Base-by-base conservation (phyloP, 495 filamentous ascomycete genomes). In the Hypoxylon lenormandii region DNA sequence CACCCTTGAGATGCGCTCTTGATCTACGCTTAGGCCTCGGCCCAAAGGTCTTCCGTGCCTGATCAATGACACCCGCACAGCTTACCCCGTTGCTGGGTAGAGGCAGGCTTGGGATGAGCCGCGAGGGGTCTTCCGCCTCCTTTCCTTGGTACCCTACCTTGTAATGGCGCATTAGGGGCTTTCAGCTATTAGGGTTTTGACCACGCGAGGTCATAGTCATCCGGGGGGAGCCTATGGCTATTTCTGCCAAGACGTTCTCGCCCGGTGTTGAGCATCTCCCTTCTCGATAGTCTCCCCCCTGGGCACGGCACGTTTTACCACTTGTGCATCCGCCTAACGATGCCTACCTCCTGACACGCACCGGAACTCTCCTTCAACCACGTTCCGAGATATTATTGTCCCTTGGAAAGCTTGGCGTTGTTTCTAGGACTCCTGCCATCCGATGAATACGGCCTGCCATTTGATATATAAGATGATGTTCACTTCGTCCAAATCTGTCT, bases 261-360 rank as follows among this genome's bases (percentile, higher is more conserved):
- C 58, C 64, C 40, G 71, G 58, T 55, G 67, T 70, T 66, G 61
- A 74, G 45, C 52, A 47, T 64, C 36, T 38, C 66, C 59, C 19
- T 72, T 63, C 58, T 43, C 28, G 33, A 52, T 59, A 69, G 43
- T 26, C 53, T 58, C 69, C 66, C 61, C 69, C 66, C 54, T 66
- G 48, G 63, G 50, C 59, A 62, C 60, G 73, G 70, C 33, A 57
- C 74, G 80, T 82, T 82, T 83, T 79, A 82, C 66, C 78, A 76
- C 55, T 50, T 62, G 23, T 61, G 69, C 58, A 77, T 76, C 77
- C 69, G 74, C 72, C 73, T 59, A 67, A 45, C 57, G 64, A 70
- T 72, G 73, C 75, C 72, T 72, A 72, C 74, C 62, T 76, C 75
- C 77, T 83, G 80, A 83, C 69, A 82, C 81, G 76, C 76, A 61